phyloP scores from a whole-genome alignment of 495 filamentous ascomycete genomes.

The Trichoderma gamsii region DNA sequence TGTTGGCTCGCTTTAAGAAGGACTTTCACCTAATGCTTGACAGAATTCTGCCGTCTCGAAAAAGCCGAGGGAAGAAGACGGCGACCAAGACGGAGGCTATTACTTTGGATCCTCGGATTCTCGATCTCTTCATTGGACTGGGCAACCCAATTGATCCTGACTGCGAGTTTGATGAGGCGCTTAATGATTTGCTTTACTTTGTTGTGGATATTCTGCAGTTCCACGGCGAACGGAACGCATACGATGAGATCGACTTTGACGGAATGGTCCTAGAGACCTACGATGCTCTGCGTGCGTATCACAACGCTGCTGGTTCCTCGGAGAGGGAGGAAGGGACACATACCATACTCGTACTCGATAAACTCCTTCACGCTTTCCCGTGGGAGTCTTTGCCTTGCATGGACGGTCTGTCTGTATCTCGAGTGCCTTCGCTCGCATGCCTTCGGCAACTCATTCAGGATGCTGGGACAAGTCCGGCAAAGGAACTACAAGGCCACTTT shows the following conservation, averaged over 20 bases:
- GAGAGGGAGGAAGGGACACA: slow-evolving; percentile 48
- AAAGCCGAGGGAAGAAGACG: slow-evolving; percentile 38
- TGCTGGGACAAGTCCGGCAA: slow-evolving; percentile 18
- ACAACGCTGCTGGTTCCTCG: slow-evolving; percentile 46
- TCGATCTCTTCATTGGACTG: slow-evolving; percentile 83
- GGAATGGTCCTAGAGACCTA: slow-evolving; percentile 76
- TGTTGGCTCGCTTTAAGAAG: slow-evolving; percentile 65
- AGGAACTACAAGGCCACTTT: slow-evolving; percentile 43
- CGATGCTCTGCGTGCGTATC: slow-evolving; percentile 73
- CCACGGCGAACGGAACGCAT: slow-evolving; percentile 90
- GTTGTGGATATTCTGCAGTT: slow-evolving; percentile 96
- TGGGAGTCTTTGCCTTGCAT: slow-evolving; percentile 95
- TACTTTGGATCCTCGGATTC: slow-evolving; percentile 65
- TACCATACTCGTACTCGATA: slow-evolving; percentile 90
- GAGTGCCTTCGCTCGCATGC: slow-evolving; percentile 76
- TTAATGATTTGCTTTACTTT: slow-evolving; percentile 90
- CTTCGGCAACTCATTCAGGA: slow-evolving; percentile 52
- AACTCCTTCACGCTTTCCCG: slow-evolving; percentile 79
- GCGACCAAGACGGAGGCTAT: slow-evolving; percentile 43
- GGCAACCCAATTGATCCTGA: slow-evolving; percentile 61
- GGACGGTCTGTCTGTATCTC: slow-evolving; percentile 68
- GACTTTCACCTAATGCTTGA: slow-evolving; percentile 77
- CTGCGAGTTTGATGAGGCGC: slow-evolving; percentile 70
- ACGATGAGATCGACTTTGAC: slow-evolving; percentile 97
- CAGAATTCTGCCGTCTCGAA: slow-evolving; percentile 85